Conservation (phyloP, 306 rosid species). For the apple (Malus domestica) region ASM211411v1 NC_041793.1:44537501-44538000, state of each 20-base stretch:
- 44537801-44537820: conserved; percentile 85
- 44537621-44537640: conserved; percentile 50
- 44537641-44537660: conserved; percentile 58
- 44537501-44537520: conserved; percentile 75
- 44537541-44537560: conserved; percentile 86
- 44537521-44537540: conserved; percentile 91
- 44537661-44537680: conserved; percentile 40
- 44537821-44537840: conserved; percentile 93
- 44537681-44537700: conserved; percentile 25
- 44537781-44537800: conserved; percentile 92
- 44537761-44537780: conserved; percentile 84
- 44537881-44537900: conserved; percentile 77
- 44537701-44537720: conserved; percentile 44
- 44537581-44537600: conserved; percentile 63
- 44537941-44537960: conserved; percentile 78
- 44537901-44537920: conserved; percentile 60
- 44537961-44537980: conserved; percentile 79
- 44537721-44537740: conserved; percentile 69
- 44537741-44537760: conserved; percentile 88
- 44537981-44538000: conserved; percentile 52
- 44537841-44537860: conserved; percentile 70
- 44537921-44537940: conserved; percentile 87
- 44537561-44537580: conserved; percentile 89
- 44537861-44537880: conserved; percentile 70
- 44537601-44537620: conserved; percentile 53